Evolutionary conservation across 768 basidiomycete species (phyloP).

Genomic region (Trichaptum fuscoviolaceum): DNA sequence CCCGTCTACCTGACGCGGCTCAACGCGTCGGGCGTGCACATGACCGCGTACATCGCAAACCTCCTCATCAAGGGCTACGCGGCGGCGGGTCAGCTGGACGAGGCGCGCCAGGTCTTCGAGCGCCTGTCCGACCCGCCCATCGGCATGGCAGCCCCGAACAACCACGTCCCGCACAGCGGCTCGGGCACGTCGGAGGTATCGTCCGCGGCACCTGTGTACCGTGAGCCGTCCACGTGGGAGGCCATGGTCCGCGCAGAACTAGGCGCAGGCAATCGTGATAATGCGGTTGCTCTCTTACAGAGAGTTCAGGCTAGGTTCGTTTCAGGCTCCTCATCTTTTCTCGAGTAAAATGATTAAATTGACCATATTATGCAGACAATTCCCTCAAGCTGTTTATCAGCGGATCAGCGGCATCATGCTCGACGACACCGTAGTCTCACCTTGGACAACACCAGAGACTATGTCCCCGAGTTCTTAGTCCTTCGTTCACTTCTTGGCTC

Average conservation of each 20-base stretch:
- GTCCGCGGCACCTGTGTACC: slow-evolving; percentile 62
- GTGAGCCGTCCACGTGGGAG: slow-evolving; percentile 95
- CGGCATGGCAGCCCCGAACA: slow-evolving; percentile 84
- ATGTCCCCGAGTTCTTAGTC: not conserved
- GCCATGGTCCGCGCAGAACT: slow-evolving; percentile 93
- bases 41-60: slow-evolving; percentile 96
- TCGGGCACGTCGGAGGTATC: slow-evolving; percentile 31
- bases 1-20: slow-evolving; percentile 62
- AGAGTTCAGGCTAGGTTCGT: slow-evolving; percentile 68
- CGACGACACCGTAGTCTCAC: not conserved
- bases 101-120: slow-evolving; percentile 77
- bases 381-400: slow-evolving; percentile 73
- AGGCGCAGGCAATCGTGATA: slow-evolving; percentile 64
- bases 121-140: slow-evolving; percentile 70
- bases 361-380: slow-evolving; percentile 41
- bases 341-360: slow-evolving; percentile 12
- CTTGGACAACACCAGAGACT: not conserved
- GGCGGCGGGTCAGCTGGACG: slow-evolving; percentile 59
- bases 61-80: slow-evolving; percentile 73
- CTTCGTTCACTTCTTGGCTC: not conserved
- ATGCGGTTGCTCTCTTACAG: slow-evolving; percentile 63
- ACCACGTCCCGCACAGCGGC: slow-evolving; percentile 70
- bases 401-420: slow-evolving; percentile 72
- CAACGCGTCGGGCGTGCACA: slow-evolving; percentile 57
- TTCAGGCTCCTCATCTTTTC: not conserved